A percentile compares a stretch with the other conserved stretches of the same genome.
Evolutionary conservation across 805 yeast genomes (phyloP).

Genomic region (Scheffersomyces lignosus): DNA sequence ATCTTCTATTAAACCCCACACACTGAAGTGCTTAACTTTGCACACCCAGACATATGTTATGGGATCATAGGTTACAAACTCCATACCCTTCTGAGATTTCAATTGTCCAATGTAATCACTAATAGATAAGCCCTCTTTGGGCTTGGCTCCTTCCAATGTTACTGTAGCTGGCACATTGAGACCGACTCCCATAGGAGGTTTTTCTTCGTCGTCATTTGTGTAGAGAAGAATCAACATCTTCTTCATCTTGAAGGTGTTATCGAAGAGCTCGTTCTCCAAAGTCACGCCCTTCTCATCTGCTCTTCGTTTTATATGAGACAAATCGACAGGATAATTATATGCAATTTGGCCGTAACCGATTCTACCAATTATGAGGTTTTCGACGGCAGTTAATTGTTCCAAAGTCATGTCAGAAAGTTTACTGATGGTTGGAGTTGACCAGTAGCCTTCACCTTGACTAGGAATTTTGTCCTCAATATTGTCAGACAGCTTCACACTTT

Average conservation of each 20-base stretch:
- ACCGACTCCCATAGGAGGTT: conserved; percentile 68
- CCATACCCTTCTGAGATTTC: conserved; percentile 63
- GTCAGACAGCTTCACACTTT: conserved; percentile 10
- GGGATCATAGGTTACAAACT: conserved; percentile 78
- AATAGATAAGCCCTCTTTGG: conserved; percentile 45
- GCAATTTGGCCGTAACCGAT: conserved; percentile 67
- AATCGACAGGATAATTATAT: conserved; percentile 67
- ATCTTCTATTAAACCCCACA: conserved; percentile 78
- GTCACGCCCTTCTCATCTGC: conserved; percentile 30
- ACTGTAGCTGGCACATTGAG: conserved; percentile 77
- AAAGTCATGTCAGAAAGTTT: conserved; percentile 45
- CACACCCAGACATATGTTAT: conserved; percentile 75
- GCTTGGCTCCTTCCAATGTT: conserved; percentile 61
- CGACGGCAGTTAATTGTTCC: conserved; percentile 52
- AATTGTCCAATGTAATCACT: conserved; percentile 51
- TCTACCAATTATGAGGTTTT: conserved; percentile 69
- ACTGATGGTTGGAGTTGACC: conserved; percentile 68
- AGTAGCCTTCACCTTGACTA: conserved; percentile 47
- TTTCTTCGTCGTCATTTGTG: conserved; percentile 44
- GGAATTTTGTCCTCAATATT: conserved; percentile 4
- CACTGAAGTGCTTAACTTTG: conserved; percentile 86
- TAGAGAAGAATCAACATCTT: conserved; percentile 60
- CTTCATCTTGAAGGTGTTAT: conserved; percentile 38
- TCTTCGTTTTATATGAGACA: conserved; percentile 49
- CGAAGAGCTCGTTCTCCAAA: conserved; percentile 45